Conservation (phyloP, 345 rosid genomes). For the Moringa oleifera region DNA sequence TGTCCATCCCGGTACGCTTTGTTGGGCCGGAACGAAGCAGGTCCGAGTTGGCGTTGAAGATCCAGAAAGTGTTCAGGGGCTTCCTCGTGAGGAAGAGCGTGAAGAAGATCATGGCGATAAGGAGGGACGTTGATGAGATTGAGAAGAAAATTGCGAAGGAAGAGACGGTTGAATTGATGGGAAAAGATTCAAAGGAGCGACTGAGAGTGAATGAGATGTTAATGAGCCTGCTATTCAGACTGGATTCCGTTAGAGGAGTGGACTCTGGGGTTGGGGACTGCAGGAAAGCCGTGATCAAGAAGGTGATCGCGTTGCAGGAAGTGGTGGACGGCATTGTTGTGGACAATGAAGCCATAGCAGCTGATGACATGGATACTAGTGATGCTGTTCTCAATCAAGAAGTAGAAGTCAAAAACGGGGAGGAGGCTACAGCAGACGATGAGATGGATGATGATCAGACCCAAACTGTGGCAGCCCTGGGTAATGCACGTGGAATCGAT, state of each 20-base stretch:
- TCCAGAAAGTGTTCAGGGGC: slow-evolving; percentile 55
- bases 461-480: not conserved
- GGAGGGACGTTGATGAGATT: slow-evolving; percentile 36
- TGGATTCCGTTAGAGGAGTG: slow-evolving; percentile 56
- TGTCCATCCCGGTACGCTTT: slow-evolving; percentile 44
- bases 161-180: slow-evolving; percentile 29
- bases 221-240: slow-evolving; percentile 46
- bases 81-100: slow-evolving; percentile 50
- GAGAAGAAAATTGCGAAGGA: slow-evolving; percentile 32
- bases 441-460: not conserved
- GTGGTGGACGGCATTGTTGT: slow-evolving; percentile 35
- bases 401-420: slow-evolving; percentile 1
- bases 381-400: not conserved
- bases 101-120: slow-evolving; percentile 34
- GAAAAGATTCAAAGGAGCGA: slow-evolving; percentile 37
- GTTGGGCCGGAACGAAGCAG: slow-evolving; percentile 29
- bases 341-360: not conserved
- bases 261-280: slow-evolving; percentile 50
- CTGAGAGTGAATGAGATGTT: slow-evolving; percentile 46
- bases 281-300: slow-evolving; percentile 46
- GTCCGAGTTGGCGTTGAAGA: slow-evolving; percentile 35
- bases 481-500: not conserved
- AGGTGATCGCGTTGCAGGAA: slow-evolving; percentile 56
- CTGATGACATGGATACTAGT: not conserved
- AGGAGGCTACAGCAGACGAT: not conserved